Base-by-base conservation (phyloP, 2,329 filamentous ascomycete species). In the Metarhizium sp. region DNA sequence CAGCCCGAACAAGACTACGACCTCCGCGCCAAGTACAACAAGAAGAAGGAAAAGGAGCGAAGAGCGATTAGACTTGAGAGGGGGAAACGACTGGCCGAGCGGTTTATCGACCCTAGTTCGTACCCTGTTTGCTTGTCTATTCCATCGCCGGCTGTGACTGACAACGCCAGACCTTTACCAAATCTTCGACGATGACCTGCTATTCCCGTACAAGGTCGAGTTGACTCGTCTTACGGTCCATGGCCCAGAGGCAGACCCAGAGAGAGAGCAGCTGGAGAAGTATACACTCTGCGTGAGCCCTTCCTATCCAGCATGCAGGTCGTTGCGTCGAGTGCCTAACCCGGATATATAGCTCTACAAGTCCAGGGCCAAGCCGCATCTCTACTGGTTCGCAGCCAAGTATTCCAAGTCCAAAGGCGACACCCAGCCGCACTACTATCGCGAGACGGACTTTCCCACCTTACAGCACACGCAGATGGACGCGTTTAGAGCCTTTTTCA, bases 201-300 rank as follows among this genome's bases (percentile, higher is more conserved):
- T 78, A 78, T 88, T 90, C 65, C 67, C 73, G 4, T 90, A 90
- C 69, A 76, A 84, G 54, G 71, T 88, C 56, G 75, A 76, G 0
- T 70, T 94, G 14, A 76, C 77, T 2, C 80, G 86, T 64, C 64
- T 79, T 69, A 67, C 53, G 6, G 4, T 34, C 42, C 32, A 51
- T 1, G 47, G 49, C 14, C n/a, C 48, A 6, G 38, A 40, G 13
- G 13, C 34, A 36, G 43, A 3, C 20, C 43, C 18, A 8, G 43
- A 25, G 2, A 20, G 7, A 14, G 52, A 48, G 11, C 45, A 47
- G 14, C 16, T 6, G 5, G 55, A 57, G 30, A 50, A 40, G 18
- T 52, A 57, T 45, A 71, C 75, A 0, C 67, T 88, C 2, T 79
- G 76, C 57, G 85, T 88, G 71, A 70, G 80, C 70, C 5, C 6